Percentiles rank a stretch among this genome's conserved stretches.
These are phyloP conservation scores for Phytopythium chamaehyphon DNA, from an alignment of 352 stramenopile genomes.

Conservation along the genomic window DNA sequence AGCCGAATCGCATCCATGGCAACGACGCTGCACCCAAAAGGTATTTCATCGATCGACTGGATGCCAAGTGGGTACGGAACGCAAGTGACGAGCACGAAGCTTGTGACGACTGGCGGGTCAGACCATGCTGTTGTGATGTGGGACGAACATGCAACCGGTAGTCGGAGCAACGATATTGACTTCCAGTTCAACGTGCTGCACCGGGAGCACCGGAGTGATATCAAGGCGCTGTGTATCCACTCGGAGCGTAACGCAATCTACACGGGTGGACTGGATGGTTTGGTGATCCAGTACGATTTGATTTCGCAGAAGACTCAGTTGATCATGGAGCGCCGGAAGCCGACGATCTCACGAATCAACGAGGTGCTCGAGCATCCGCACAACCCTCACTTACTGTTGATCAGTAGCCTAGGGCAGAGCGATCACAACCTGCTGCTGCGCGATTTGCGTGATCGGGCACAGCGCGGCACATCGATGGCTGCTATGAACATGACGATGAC, in stretches of 20 bases:
- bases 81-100: constrained; percentile 32
- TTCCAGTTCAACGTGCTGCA: constrained; percentile 73
- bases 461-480: constrained; percentile 6
- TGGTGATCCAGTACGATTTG: constrained; percentile 72
- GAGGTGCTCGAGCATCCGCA: constrained; percentile 75
- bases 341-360: constrained; percentile 83
- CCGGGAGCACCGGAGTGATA: constrained; percentile 70
- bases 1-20: constrained; percentile 55
- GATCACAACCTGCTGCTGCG: constrained; percentile 72
- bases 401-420: constrained; percentile 63
- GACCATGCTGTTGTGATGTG: constrained; percentile 77
- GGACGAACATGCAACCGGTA: constrained; percentile 48
- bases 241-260: constrained; percentile 61
- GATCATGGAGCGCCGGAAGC: constrained; percentile 71
- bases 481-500: constrained; percentile 69
- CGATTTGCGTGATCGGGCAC: constrained; percentile 61
- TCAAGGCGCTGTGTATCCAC: constrained; percentile 74
- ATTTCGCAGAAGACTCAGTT: constrained; percentile 29
- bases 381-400: constrained; percentile 75
- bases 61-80: constrained; percentile 47
- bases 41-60: constrained; percentile 72
- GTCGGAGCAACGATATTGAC: constrained; percentile 19
- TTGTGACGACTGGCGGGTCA: constrained; percentile 66
- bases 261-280: constrained; percentile 67
- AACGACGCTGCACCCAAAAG: constrained; percentile 55